Evolutionary conservation across 768 basidiomycete genomes (phyloP).

Genomic region (Boletus edulis): DNA sequence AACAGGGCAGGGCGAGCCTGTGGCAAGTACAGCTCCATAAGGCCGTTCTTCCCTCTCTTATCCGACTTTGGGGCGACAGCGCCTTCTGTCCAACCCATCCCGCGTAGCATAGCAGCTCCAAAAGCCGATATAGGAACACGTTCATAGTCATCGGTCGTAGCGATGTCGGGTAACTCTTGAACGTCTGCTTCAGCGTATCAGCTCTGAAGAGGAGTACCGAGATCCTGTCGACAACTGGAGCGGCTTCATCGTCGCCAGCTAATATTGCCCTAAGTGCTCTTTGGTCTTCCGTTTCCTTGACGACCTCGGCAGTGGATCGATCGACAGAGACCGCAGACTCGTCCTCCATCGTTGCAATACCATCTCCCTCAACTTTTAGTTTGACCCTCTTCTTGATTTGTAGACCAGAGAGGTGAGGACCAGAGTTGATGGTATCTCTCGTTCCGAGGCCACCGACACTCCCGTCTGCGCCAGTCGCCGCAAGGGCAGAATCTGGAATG

Average conservation of each 20-base stretch:
- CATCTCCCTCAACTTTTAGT: constrained; percentile 34
- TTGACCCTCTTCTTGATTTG: constrained; percentile 42
- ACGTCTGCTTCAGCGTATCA: constrained; percentile 87
- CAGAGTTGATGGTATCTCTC: constrained; percentile 72
- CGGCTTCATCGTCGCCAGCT: constrained; percentile 43
- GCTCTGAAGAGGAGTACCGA: constrained; percentile 64
- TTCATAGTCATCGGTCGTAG: constrained; percentile 82
- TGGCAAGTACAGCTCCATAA: constrained; percentile 80
- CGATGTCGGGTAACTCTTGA: constrained; percentile 67
- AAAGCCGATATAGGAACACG: constrained; percentile 92
- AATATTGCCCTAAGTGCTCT: constrained; percentile 78
- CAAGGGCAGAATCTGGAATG: constrained; percentile 61
- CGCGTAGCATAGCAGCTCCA: constrained; percentile 87
- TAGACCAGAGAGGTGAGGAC: constrained; percentile 68
- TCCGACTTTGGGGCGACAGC: constrained; percentile 60
- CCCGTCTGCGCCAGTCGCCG: constrained; percentile 60
- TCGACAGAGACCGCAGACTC: background rate
- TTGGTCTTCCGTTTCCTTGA: constrained; percentile 72
- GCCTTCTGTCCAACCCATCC: constrained; percentile 96
- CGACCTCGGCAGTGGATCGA: constrained; percentile 28
- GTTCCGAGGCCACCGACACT: constrained; percentile 78
- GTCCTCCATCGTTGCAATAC: background rate
- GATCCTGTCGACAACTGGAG: constrained; percentile 58
- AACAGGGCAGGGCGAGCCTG: constrained; percentile 78
- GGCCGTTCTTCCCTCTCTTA: constrained; percentile 50